These are phyloP conservation scores for Sclerotinia trifoliorum DNA, from an alignment of 2,329 filamentous ascomycete genomes.

Conservation along the genomic window DNA sequence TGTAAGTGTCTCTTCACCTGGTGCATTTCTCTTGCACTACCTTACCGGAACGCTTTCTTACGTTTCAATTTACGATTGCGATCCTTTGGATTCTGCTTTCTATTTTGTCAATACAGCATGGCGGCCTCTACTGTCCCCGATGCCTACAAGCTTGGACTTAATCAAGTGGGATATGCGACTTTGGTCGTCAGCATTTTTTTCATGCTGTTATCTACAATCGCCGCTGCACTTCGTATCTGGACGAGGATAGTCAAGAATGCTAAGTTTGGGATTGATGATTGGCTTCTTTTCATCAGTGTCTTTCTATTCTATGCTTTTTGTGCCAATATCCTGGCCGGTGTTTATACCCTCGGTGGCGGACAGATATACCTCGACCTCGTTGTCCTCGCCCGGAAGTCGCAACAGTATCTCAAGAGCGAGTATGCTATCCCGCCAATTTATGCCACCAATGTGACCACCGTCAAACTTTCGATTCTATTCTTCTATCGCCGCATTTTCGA, in stretches of 20 bases:
- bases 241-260: background rate
- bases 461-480: constrained; percentile 4
- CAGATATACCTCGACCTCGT: background rate
- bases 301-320: background rate
- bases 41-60: background rate
- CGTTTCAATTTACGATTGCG: background rate
- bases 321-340: background rate
- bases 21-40: background rate
- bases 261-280: constrained; percentile 9
- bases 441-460: background rate
- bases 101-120: background rate
- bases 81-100: background rate
- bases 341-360: background rate
- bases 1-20: background rate
- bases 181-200: constrained; percentile 2
- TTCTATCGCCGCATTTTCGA: constrained; percentile 11
- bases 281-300: background rate
- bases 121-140: background rate
- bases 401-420: background rate
- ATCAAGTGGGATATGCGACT: background rate
- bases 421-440: background rate
- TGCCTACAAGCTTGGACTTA: background rate
- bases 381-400: background rate
- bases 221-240: background rate
- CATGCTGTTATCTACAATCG: background rate